Evolutionary conservation across 805 yeast genomes (phyloP).

Genomic region (Kurtzmaniella cleridarum): DNA sequence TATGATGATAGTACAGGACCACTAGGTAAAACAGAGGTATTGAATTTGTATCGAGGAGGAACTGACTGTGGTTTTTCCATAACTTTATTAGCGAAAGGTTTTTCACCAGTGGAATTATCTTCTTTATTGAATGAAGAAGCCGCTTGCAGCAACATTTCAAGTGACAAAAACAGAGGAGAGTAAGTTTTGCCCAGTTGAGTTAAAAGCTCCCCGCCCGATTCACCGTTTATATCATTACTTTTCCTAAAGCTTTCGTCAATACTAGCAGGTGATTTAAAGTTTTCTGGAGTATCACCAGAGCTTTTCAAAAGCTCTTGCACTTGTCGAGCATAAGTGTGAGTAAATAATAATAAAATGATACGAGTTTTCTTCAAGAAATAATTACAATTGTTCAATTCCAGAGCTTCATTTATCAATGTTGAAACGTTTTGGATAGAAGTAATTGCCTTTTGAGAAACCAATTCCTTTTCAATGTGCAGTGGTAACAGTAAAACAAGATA

Average conservation of each 20-base stretch:
- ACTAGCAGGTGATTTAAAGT: constrained; percentile 10
- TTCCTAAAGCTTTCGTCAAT: constrained; percentile 3
- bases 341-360: constrained; percentile 51
- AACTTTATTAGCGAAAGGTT: too few relatives aligned
- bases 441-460: constrained; percentile 44
- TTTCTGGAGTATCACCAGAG: constrained; percentile 18
- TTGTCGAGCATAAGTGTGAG: constrained; percentile 58
- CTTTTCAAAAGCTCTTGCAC: constrained; percentile 30
- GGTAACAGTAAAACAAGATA: constrained; percentile 53
- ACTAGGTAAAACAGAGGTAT: too few relatives aligned
- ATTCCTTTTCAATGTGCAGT: constrained; percentile 34
- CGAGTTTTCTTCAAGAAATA: constrained; percentile 48
- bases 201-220: constrained; percentile 3
- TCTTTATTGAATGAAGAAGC: constrained; percentile 18
- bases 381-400: constrained; percentile 31
- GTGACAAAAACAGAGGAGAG: constrained; percentile 20
- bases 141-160: constrained; percentile 38
- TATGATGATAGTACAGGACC: too few relatives aligned
- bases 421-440: constrained; percentile 24
- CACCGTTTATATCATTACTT: constrained; percentile 1
- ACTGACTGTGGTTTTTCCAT: too few relatives aligned
- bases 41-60: too few relatives aligned
- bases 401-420: constrained; percentile 23
- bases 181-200: constrained; percentile 6
- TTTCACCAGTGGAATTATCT: too few relatives aligned